Base-by-base conservation (phyloP, 306 rosid species). In the Inga laurina region DNA sequence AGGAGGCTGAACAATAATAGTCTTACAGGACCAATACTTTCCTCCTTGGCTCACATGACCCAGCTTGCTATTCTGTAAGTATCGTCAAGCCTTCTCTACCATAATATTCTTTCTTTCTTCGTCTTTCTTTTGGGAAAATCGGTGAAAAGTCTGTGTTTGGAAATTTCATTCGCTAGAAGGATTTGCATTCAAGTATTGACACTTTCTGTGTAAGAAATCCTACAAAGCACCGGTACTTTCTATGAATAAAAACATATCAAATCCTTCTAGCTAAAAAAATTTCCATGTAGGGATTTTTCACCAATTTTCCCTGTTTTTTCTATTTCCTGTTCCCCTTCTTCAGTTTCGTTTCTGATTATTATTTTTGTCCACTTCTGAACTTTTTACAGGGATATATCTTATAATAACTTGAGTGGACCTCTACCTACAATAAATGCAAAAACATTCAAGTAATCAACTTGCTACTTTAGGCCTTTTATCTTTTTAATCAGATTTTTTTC, bases 1-100 rank as follows among this genome's bases (percentile, higher is more conserved):
- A 94, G 99, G 95, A 74, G 94, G 91, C 85, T 97, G 72, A 93
- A 91, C 85, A 97, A 94, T 72, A 97, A 97, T 84, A 91, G 88
- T 83, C 84, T 97, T 30, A 77, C 87, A 32, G 99, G 97, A 62
- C 80, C 88, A 66, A 92, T 97, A 88, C 99, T 97, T 85, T 73
- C 97, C 56, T 87, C 98, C 67, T 83, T 97, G 82, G 93, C 97
- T 79, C 89, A 90, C 92, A 88, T 90, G 91, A 77, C 90, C 7
- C 94, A 89, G 64, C 94, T 97, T 56, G 87, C 90, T 71, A 92
- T 92, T 84, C 83, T 97, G 99, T 97, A 87, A 82, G 88, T 75
- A 70, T 90, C 90, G 79, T 41, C 13, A n/a, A 61, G 15, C 57
- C 75, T 79, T 87, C 7, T 74, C 57, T 56, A 80, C 7, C 72